Conservation (phyloP, 1,139 yeast genomes). For the Nakaseomyces kungkrabaensis region DNA sequence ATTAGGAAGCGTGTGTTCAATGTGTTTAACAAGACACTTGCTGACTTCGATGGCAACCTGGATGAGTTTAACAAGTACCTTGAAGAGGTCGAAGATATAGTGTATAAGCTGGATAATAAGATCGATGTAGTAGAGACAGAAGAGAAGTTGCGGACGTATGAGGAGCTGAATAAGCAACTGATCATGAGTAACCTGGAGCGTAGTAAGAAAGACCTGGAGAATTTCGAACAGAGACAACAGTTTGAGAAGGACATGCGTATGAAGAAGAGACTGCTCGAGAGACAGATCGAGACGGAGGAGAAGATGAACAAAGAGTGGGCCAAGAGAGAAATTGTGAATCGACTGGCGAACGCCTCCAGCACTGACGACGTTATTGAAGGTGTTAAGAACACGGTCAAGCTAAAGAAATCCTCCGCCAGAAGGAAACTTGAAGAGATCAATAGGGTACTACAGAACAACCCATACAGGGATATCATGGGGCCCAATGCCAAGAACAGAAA, state of each 20-base stretch:
- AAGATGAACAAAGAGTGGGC: constrained; percentile 48
- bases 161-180: constrained; percentile 61
- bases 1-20: constrained; percentile 67
- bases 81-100: constrained; percentile 73
- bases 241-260: constrained; percentile 48
- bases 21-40: constrained; percentile 72
- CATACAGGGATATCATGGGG: constrained; percentile 18
- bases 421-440: constrained; percentile 58
- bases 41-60: constrained; percentile 54
- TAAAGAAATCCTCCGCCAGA: constrained; percentile 57
- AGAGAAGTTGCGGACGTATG: constrained; percentile 56
- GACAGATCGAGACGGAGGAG: constrained; percentile 62
- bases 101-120: constrained; percentile 64
- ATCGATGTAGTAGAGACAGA: constrained; percentile 68
- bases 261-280: constrained; percentile 53
- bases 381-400: constrained; percentile 47
- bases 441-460: constrained; percentile 31
- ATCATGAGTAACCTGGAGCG: constrained; percentile 68
- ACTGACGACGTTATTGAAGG: constrained; percentile 37
- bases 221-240: constrained; percentile 42
- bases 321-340: constrained; percentile 60
- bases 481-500: constrained; percentile 12
- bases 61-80: constrained; percentile 63
- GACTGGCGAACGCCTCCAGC: constrained; percentile 35
- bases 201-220: constrained; percentile 55